Conservation (phyloP, 805 yeast genomes). For the Ogataea paradorogensis region DNA sequence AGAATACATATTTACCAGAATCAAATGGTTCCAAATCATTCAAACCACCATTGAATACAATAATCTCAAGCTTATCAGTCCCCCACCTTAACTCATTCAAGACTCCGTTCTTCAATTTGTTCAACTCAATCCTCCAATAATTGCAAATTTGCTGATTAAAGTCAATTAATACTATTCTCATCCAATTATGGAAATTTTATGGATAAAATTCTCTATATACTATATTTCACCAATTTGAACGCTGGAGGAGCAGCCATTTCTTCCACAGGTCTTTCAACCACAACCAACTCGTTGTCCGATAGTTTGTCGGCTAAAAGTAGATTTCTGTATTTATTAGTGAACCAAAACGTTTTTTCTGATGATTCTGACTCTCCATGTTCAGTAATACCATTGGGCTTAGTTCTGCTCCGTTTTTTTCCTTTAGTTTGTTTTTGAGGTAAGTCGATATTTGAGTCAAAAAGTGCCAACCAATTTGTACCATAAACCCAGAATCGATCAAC, state of each 20-base stretch:
- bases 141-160: slow-evolving; percentile 1
- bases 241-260: slow-evolving; percentile 58
- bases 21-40: not conserved
- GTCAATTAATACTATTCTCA: slow-evolving; percentile 22
- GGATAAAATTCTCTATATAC: slow-evolving; percentile 26
- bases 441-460: slow-evolving; percentile 61
- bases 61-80: not conserved
- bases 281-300: slow-evolving; percentile 52
- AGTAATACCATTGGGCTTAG: slow-evolving; percentile 29
- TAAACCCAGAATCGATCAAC: slow-evolving; percentile 69
- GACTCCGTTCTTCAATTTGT: not conserved
- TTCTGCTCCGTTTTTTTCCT: slow-evolving; percentile 27
- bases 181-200: slow-evolving; percentile 35
- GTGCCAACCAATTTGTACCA: slow-evolving; percentile 80
- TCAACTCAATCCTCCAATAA: slow-evolving; percentile 5
- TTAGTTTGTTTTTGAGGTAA: slow-evolving; percentile 31
- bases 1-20: slow-evolving; percentile 26
- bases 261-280: slow-evolving; percentile 73
- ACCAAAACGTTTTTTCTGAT: slow-evolving; percentile 57
- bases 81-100: not conserved
- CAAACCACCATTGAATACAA: not conserved
- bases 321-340: slow-evolving; percentile 73
- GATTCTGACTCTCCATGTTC: slow-evolving; percentile 8
- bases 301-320: slow-evolving; percentile 59
- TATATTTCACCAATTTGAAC: slow-evolving; percentile 57